phyloP scores from a whole-genome alignment of 768 basidiomycete species.

The Basidioascus undulatus region DNA sequence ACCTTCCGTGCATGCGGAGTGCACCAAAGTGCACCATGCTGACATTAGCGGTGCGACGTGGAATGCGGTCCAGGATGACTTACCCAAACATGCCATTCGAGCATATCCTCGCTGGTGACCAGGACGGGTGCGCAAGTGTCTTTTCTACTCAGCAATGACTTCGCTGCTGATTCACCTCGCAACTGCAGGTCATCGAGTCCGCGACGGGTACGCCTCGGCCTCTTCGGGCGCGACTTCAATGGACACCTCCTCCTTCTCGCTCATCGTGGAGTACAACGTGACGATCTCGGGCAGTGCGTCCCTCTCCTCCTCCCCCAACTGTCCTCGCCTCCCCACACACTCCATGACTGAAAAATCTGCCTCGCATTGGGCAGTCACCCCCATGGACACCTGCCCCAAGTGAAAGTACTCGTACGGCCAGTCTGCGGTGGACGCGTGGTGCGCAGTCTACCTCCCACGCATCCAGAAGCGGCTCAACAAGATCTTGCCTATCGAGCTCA shows the following conservation, averaged over 20 bases:
- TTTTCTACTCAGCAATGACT: conserved; percentile 12
- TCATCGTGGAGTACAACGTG: conserved; percentile 18
- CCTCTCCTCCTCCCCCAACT: too few relatives aligned
- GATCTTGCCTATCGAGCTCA: conserved; percentile 19
- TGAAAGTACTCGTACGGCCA: conserved; percentile 18
- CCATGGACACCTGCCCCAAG: conserved; percentile 22
- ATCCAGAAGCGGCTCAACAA: conserved; percentile 20
- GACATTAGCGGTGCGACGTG: conserved; percentile 9
- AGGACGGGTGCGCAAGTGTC: conserved; percentile 16
- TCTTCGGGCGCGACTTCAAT: conserved; percentile 19
- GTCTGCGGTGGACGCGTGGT: conserved; percentile 17
- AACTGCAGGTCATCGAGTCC: conserved; percentile 19
- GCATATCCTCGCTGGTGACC: conserved; percentile 16
- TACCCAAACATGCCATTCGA: conserved; percentile 16
- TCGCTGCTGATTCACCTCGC: conserved; percentile 10
- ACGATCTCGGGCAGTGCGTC: conserved; percentile 24
- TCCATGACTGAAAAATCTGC: too few relatives aligned
- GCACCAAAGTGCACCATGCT: neutral
- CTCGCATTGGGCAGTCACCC: too few relatives aligned
- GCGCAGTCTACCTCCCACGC: conserved; percentile 17
- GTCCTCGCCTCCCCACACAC: too few relatives aligned
- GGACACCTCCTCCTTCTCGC: conserved; percentile 16
- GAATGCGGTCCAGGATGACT: conserved; percentile 16
- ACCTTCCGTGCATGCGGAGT: neutral
- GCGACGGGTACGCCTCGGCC: conserved; percentile 24